A percentile compares a stretch with the other conserved stretches of the same genome.
Conservation (phyloP, 2,329 filamentous ascomycete species). For the Beauveria medogensis region DNA sequence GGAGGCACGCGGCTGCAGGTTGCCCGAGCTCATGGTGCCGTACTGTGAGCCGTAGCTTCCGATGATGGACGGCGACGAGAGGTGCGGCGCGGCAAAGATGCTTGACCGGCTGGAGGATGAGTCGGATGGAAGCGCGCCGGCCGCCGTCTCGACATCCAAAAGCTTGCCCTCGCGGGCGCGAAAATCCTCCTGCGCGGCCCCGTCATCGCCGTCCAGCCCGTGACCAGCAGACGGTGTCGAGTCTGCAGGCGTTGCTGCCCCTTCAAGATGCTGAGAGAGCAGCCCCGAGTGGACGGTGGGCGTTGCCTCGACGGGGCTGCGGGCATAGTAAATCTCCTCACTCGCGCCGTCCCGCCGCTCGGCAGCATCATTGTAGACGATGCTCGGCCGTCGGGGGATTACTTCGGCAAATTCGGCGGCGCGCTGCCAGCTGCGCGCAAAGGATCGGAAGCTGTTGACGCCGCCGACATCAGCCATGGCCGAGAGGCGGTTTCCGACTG, state of each 20-base stretch:
- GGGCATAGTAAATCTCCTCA: conserved; percentile 30
- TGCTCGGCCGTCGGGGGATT: conserved; percentile 68
- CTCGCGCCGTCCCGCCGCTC: conserved; percentile 21
- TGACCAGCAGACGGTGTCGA: conserved; percentile 15
- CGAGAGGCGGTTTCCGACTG: conserved; percentile 47
- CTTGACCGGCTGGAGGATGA: conserved; percentile 23
- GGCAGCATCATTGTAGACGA: conserved; percentile 54
- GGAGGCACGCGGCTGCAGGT: conserved; percentile 28
- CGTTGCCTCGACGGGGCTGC: conserved; percentile 31
- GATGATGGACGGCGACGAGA: conserved; percentile 61
- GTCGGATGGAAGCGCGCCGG: conserved; percentile 13
- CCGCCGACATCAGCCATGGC: conserved; percentile 68
- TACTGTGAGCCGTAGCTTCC: conserved; percentile 61
- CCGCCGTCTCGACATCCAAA: conserved; percentile 35
- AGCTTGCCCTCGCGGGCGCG: conserved; percentile 41
- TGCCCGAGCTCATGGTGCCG: conserved; percentile 37
- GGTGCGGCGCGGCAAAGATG: conserved; percentile 51
- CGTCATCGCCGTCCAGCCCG: conserved; percentile 13
- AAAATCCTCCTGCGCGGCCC: conserved; percentile 20
- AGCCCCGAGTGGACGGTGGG: conserved; percentile 32
- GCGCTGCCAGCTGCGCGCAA: conserved; percentile 85
- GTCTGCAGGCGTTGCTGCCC: conserved; percentile 17
- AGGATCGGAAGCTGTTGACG: conserved; percentile 89
- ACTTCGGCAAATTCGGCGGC: conserved; percentile 85
- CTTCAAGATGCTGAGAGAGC: conserved; percentile 45